Conservation (phyloP, 2,329 filamentous ascomycete genomes). For the Zalaria obscura region DNA sequence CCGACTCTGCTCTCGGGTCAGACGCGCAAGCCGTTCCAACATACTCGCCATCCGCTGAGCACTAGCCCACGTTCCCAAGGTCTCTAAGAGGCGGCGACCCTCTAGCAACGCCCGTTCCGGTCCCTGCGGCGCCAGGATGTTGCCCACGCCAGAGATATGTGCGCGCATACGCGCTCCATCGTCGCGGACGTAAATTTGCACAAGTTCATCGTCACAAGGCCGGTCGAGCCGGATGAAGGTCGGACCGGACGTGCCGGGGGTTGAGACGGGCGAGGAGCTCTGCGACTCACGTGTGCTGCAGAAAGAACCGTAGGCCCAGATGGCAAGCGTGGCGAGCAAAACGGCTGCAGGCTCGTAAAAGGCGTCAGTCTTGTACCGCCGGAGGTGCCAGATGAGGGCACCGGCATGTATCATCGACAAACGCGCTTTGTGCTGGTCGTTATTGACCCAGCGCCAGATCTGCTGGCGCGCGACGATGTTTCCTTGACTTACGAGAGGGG, state of each 20-base stretch:
- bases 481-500: constrained; percentile 11
- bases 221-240: constrained; percentile 10
- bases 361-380: constrained; percentile 32
- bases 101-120: too few species aligned
- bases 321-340: constrained; percentile 48
- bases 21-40: too few species aligned
- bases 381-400: constrained; percentile 37
- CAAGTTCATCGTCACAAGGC: constrained; percentile 10
- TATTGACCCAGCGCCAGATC: constrained; percentile 33
- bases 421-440: constrained; percentile 42
- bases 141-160: constrained; percentile 8
- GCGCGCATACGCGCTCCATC: constrained; percentile 9
- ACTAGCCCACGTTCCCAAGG: too few species aligned
- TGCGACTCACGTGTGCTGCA: background rate
- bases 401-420: constrained; percentile 40
- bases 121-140: constrained; percentile 2
- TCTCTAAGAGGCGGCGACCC: too few species aligned
- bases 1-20: too few species aligned
- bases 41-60: too few species aligned
- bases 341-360: constrained; percentile 52
- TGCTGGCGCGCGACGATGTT: constrained; percentile 9
- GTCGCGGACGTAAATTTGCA: constrained; percentile 9
- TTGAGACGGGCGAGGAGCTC: too few species aligned
- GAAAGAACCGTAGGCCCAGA: constrained; percentile 45
- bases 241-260: constrained; percentile 1